phyloP scores from a whole-genome alignment of 2,329 filamentous ascomycete genomes.

The Colletotrichum noveboracense region DNA sequence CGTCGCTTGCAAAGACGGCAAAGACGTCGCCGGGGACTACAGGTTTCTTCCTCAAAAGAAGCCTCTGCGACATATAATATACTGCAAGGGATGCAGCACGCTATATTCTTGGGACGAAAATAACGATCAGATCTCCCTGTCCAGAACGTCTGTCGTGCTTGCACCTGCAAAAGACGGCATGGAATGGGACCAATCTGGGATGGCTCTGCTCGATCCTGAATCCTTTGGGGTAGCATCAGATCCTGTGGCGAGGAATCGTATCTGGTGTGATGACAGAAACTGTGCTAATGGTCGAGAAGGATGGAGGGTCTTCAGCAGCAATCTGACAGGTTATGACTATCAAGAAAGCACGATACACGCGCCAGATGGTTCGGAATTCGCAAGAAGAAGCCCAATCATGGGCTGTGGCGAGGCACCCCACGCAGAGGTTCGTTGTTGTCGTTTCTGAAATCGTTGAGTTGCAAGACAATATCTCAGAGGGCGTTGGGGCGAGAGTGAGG shows the following conservation, averaged over 20 bases:
- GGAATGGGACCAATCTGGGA: not conserved
- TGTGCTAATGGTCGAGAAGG: not conserved
- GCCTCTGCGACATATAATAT: rapidly evolving
- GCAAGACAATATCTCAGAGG: not conserved
- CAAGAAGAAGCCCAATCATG: not conserved
- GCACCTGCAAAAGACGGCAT: not conserved
- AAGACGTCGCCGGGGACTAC: rapidly evolving
- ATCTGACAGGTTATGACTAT: not conserved
- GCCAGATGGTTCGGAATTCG: not conserved
- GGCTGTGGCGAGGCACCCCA: not conserved
- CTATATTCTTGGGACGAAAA: not conserved
- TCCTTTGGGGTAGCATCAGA: not conserved
- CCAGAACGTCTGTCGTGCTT: not conserved
- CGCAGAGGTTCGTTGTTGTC: not conserved
- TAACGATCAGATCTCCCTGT: not conserved
- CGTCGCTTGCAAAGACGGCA: not conserved
- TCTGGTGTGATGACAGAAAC: not conserved
- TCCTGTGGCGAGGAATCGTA: rapidly evolving
- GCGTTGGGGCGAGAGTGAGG: rapidly evolving
- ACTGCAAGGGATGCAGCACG: not conserved
- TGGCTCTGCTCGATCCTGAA: not conserved
- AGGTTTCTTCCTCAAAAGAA: not conserved
- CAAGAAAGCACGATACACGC: rapidly evolving
- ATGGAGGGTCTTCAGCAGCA: not conserved
- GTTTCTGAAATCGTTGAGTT: not conserved